These are phyloP conservation scores for Zarea fungicola DNA, from an alignment of 2,329 filamentous ascomycete species.

Conservation along the genomic window DNA sequence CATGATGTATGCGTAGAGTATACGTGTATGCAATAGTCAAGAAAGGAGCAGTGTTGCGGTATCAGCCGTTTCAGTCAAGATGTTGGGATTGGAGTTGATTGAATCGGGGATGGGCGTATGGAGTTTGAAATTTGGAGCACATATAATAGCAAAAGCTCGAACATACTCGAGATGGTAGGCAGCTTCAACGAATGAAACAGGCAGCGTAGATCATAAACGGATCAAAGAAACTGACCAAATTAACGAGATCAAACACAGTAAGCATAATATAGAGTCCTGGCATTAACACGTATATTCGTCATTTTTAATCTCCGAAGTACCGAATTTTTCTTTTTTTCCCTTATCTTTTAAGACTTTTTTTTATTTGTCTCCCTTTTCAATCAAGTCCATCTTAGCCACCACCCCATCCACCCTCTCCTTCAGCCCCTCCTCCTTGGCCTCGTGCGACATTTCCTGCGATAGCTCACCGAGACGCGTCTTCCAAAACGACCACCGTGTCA, in stretches of 20 bases:
- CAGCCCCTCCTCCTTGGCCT: slow-evolving; percentile 15
- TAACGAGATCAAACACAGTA: too few relatives aligned
- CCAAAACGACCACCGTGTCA: slow-evolving; percentile 29
- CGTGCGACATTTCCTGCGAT: slow-evolving; percentile 13
- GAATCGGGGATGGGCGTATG: slow-evolving; percentile 15
- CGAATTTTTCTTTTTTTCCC: too few relatives aligned
- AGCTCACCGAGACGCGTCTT: slow-evolving; percentile 22
- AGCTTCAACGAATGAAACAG: too few relatives aligned
- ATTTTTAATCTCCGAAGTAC: too few relatives aligned
- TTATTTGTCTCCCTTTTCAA: slow-evolving; percentile 16
- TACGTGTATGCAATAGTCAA: neutral
- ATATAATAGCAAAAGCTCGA: too few relatives aligned
- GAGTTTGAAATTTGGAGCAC: slow-evolving; percentile 19
- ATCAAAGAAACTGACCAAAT: too few relatives aligned
- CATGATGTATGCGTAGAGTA: slow-evolving; percentile 34
- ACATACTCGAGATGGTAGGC: too few relatives aligned
- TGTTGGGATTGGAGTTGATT: neutral
- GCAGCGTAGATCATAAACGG: too few relatives aligned
- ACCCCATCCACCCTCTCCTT: slow-evolving; percentile 19
- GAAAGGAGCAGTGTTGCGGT: slow-evolving; percentile 3
- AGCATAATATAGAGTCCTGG: too few relatives aligned
- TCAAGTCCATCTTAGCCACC: slow-evolving; percentile 18
- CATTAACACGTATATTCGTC: neutral
- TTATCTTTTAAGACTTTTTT: neutral
- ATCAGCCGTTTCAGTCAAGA: slow-evolving; percentile 8